These are phyloP conservation scores for Lentinula lateritia DNA, from an alignment of 768 basidiomycete genomes.

Conservation along the genomic window DNA sequence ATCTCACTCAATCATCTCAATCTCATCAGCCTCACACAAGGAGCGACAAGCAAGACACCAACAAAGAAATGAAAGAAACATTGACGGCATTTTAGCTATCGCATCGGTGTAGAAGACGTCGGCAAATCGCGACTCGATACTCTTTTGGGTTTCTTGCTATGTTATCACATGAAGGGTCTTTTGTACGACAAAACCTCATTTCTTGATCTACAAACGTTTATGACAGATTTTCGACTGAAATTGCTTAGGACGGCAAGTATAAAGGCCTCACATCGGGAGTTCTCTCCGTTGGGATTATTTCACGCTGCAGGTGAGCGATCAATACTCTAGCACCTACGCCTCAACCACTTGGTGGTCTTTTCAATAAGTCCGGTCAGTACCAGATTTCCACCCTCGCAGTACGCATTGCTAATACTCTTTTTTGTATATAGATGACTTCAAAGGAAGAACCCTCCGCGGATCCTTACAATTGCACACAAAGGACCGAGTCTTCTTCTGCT, in stretches of 20 bases:
- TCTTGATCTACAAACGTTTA: not conserved
- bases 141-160: not conserved
- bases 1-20: no score
- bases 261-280: not conserved
- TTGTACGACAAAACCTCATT: not conserved
- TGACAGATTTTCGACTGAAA: not conserved
- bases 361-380: not conserved
- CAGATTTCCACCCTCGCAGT: not conserved
- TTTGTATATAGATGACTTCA: not conserved
- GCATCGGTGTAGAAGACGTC: not conserved
- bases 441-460: not conserved
- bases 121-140: not conserved
- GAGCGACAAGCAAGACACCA: not conserved
- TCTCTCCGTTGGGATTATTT: not conserved
- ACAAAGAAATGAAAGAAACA: not conserved
- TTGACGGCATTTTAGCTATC: not conserved
- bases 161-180: not conserved
- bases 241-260: not conserved
- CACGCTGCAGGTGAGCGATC: not conserved
- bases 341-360: not conserved
- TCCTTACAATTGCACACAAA: not conserved
- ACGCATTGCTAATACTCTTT: not conserved
- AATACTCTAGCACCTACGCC: not conserved
- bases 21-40: not conserved
- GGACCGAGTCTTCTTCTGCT: not conserved